phyloP scores from a whole-genome alignment of 179 eudicot genomes.

The Beta macrorhiza region DNA sequence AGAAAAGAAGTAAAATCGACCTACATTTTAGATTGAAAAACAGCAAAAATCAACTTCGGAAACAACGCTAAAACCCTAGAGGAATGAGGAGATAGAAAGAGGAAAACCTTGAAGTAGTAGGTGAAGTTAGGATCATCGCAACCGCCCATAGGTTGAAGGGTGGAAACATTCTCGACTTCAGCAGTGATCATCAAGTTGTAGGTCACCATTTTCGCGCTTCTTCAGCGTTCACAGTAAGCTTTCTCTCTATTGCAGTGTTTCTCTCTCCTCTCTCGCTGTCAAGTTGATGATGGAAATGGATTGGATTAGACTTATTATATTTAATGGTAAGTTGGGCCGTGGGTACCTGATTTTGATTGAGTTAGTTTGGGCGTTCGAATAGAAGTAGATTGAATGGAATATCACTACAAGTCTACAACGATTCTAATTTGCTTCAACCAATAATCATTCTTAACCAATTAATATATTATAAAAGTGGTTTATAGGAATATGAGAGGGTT shows the following conservation, averaged over 20 bases:
- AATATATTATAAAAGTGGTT: no score
- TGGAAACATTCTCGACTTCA: slow-evolving; percentile 72
- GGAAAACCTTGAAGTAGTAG: slow-evolving; percentile 71
- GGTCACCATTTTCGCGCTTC: slow-evolving; percentile 61
- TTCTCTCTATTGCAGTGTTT: not conserved
- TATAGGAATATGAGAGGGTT: no score
- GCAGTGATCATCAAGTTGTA: slow-evolving; percentile 60
- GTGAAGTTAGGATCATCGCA: slow-evolving; percentile 70
- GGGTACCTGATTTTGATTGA: no score
- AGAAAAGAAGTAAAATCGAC: not conserved
- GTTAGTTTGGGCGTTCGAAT: no score
- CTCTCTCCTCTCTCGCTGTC: not conserved
- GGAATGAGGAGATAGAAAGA: not conserved
- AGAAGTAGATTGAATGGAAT: no score
- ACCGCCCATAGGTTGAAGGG: slow-evolving; percentile 75
- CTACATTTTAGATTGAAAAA: not conserved
- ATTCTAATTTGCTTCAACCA: no score
- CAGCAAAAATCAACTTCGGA: not conserved
- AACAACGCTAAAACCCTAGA: slow-evolving; percentile 12
- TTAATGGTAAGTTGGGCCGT: no score
- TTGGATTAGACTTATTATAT: no score
- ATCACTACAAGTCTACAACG: no score
- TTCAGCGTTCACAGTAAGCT: slow-evolving; percentile 12
- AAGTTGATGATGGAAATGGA: no score
- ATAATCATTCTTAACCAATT: no score